phyloP scores from a whole-genome alignment of 257 asterid species.

The Primulina huaijiensis region DNA sequence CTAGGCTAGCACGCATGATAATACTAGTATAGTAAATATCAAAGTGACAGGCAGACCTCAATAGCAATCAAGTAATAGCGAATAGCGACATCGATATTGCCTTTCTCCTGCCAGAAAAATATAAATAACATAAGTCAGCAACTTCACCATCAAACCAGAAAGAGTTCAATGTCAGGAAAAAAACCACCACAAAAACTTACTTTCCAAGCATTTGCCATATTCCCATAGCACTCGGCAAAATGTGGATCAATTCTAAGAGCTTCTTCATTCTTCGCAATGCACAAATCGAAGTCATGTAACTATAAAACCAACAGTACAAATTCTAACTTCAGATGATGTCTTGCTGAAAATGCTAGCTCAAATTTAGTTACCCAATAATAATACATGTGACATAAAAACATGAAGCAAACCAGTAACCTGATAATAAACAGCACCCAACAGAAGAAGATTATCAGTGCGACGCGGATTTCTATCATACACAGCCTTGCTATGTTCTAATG shows the following conservation, averaged over 20 bases:
- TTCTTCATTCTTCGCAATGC: conserved; percentile 93
- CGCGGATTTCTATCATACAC: conserved; percentile 77
- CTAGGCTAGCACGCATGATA: background rate
- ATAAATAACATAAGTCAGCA: conserved; percentile 24
- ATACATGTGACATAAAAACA: conserved; percentile 3
- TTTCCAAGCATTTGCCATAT: conserved; percentile 99
- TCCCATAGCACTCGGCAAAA: conserved; percentile 99
- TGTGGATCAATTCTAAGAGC: conserved; percentile 85
- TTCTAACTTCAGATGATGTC: conserved; percentile 25
- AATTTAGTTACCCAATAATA: conserved; percentile 2
- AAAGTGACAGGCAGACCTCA: conserved; percentile 59
- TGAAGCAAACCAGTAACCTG: conserved; percentile 52
- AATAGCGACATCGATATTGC: conserved; percentile 88
- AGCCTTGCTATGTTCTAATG: conserved; percentile 84
- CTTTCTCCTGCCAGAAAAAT: conserved; percentile 74
- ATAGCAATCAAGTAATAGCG: conserved; percentile 92
- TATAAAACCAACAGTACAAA: conserved; percentile 31
- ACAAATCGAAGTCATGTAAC: conserved; percentile 86
- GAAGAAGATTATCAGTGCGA: conserved; percentile 96
- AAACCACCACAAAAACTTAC: conserved; percentile 35
- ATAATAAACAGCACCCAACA: conserved; percentile 84
- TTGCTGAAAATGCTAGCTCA: conserved; percentile 16
- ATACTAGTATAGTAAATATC: background rate
- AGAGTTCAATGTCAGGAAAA: conserved; percentile 12
- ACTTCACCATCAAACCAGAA: conserved; percentile 19